Conservation (phyloP, 2,329 filamentous ascomycete species). For the Emmonsiellopsis sp. region DNA sequence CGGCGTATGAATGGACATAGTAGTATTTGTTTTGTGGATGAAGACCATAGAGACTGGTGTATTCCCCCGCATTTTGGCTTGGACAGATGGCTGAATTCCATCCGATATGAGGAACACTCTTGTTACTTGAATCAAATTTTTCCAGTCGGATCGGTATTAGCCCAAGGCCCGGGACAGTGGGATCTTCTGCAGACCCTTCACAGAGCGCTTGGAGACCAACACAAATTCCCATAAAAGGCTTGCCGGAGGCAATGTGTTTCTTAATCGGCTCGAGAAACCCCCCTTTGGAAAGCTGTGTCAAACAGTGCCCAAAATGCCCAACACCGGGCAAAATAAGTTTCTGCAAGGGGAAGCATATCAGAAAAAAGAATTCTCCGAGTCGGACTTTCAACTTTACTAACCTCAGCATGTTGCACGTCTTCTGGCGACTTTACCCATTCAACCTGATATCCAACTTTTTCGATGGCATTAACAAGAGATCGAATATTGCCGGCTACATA, state of each 20-base stretch:
- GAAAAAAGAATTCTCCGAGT: not conserved
- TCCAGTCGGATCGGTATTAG: constrained; percentile 61
- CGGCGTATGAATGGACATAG: constrained; percentile 93
- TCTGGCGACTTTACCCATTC: constrained; percentile 83
- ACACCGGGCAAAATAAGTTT: constrained; percentile 94
- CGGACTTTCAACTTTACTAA: constrained; percentile 33
- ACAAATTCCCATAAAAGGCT: constrained; percentile 96
- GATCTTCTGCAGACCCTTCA: constrained; percentile 71
- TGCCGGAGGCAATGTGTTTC: constrained; percentile 76
- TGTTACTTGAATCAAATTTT: constrained; percentile 66
- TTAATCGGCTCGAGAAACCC: constrained; percentile 77
- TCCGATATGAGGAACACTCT: constrained; percentile 96
- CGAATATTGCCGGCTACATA: constrained; percentile 96
- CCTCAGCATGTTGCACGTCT: constrained; percentile 77
- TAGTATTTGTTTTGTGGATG: constrained; percentile 86
- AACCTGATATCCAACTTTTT: constrained; percentile 86
- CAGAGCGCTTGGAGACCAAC: constrained; percentile 90
- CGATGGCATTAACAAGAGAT: constrained; percentile 93
- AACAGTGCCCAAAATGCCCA: constrained; percentile 94
- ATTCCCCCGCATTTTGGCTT: constrained; percentile 29
- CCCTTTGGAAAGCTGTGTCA: constrained; percentile 70
- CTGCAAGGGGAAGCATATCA: constrained; percentile 33
- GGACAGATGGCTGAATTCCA: constrained; percentile 78
- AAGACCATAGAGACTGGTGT: constrained; percentile 65
- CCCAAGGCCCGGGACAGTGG: constrained; percentile 61